phyloP scores from a whole-genome alignment of 2,329 filamentous ascomycete species.

The Fusarium avenaceum region DNA sequence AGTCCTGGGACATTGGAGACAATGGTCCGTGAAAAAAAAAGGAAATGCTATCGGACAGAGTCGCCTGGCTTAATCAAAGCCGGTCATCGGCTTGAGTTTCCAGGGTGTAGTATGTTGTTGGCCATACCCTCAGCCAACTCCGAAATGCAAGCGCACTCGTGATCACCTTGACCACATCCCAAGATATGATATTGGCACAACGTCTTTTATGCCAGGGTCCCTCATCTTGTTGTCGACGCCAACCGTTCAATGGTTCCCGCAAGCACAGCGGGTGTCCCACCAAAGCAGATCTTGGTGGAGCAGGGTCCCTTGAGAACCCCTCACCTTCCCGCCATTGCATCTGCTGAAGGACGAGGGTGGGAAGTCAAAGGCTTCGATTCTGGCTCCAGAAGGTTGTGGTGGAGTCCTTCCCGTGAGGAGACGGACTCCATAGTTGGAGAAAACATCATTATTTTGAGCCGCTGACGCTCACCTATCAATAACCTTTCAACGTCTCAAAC shows the following conservation, averaged over 20 bases:
- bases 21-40: conserved; percentile 28
- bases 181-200: conserved; percentile 9
- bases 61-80: conserved; percentile 33
- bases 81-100: conserved; percentile 18
- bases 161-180: conserved; percentile 7
- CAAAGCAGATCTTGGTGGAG: conserved; percentile 49
- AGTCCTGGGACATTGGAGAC: conserved; percentile 24
- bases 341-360: conserved; percentile 45
- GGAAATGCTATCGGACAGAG: conserved; percentile 24
- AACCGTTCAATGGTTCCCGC: conserved; percentile 50
- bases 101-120: conserved; percentile 12
- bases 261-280: conserved; percentile 47
- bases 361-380: conserved; percentile 49
- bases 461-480: conserved; percentile 44
- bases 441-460: conserved; percentile 44
- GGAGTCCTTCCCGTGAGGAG: conserved; percentile 50
- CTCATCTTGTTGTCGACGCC: conserved; percentile 39
- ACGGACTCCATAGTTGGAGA: conserved; percentile 49
- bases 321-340: conserved; percentile 50
- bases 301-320: conserved; percentile 47
- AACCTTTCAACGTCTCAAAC: conserved; percentile 27
- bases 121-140: conserved; percentile 17
- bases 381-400: conserved; percentile 50
- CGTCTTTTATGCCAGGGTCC: conserved; percentile 38
- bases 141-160: conserved; percentile 37